Percentiles rank a stretch among this genome's conserved stretches.
phyloP scores from a whole-genome alignment of 352 stramenopile species.

The Nothophytophthora sp. region DNA sequence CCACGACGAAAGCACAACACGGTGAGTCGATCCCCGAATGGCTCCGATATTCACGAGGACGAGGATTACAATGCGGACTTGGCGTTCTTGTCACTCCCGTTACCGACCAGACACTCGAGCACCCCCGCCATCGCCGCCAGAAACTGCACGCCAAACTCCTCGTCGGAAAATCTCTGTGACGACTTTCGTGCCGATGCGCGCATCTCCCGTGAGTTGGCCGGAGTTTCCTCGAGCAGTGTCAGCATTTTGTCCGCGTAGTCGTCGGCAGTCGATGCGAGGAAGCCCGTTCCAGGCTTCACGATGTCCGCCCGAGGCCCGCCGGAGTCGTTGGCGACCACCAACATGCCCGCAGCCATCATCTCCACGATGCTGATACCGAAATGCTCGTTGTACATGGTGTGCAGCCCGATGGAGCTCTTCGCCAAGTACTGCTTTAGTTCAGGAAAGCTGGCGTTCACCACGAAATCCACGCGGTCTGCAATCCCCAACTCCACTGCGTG shows the following conservation, averaged over 20 bases:
- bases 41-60: constrained; percentile 16
- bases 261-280: constrained; percentile 69
- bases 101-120: constrained; percentile 1
- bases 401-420: constrained; percentile 88
- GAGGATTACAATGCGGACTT: constrained; percentile 19
- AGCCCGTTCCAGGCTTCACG: constrained; percentile 66
- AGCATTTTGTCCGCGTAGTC: constrained; percentile 83
- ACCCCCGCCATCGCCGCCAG: constrained; percentile 21
- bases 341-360: constrained; percentile 96
- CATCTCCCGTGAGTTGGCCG: constrained; percentile 10
- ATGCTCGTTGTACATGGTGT: constrained; percentile 99
- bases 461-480: constrained; percentile 85
- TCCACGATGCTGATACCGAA: constrained; percentile 99
- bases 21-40: no score
- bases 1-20: background rate
- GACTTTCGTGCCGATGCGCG: constrained; percentile 24
- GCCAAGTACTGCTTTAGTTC: constrained; percentile 87
- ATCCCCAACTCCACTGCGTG: constrained; percentile 79
- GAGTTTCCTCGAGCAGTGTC: background rate
- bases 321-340: constrained; percentile 96
- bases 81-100: background rate
- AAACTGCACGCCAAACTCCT: constrained; percentile 48
- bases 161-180: constrained; percentile 55
- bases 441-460: constrained; percentile 91
- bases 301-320: constrained; percentile 94